A percentile compares a stretch with the other conserved stretches of the same genome.
phyloP scores from a whole-genome alignment of 352 stramenopile species.

The Globisporangium middletonii region DNA sequence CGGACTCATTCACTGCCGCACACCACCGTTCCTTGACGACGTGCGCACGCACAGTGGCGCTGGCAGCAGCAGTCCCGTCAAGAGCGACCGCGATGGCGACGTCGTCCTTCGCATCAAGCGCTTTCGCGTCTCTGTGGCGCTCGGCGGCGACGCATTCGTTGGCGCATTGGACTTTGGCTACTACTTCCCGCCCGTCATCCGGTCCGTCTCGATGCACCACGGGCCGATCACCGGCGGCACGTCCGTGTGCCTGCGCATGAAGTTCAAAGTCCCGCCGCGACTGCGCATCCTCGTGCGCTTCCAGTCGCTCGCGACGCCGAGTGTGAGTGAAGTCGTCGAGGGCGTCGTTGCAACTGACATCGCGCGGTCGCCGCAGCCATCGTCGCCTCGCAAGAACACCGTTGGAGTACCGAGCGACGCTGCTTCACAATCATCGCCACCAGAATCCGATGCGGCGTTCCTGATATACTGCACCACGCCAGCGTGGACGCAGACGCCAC shows the following conservation, averaged over 20 bases:
- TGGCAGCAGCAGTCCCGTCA: not conserved
- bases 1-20: constrained; percentile 30
- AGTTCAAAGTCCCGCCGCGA: constrained; percentile 48
- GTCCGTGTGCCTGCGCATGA: constrained; percentile 54
- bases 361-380: not conserved
- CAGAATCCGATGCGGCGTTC: constrained; percentile 25
- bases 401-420: not conserved
- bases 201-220: constrained; percentile 60
- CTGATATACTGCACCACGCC: constrained; percentile 47
- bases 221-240: constrained; percentile 56
- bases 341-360: constrained; percentile 9
- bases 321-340: constrained; percentile 14
- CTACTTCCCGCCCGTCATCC: constrained; percentile 55
- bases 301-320: constrained; percentile 24
- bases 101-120: constrained; percentile 16
- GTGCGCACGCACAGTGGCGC: constrained; percentile 17
- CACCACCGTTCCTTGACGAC: constrained; percentile 53
- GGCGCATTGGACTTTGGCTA: constrained; percentile 40
- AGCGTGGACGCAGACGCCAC: constrained; percentile 22
- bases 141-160: constrained; percentile 40
- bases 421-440: not conserved
- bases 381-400: too few relatives aligned
- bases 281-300: constrained; percentile 54
- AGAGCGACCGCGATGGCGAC: constrained; percentile 10
- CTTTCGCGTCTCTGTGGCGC: constrained; percentile 35